Evolutionary conservation across 805 yeast species (phyloP).

Genomic region (Nakazawaea wickerhamii): DNA sequence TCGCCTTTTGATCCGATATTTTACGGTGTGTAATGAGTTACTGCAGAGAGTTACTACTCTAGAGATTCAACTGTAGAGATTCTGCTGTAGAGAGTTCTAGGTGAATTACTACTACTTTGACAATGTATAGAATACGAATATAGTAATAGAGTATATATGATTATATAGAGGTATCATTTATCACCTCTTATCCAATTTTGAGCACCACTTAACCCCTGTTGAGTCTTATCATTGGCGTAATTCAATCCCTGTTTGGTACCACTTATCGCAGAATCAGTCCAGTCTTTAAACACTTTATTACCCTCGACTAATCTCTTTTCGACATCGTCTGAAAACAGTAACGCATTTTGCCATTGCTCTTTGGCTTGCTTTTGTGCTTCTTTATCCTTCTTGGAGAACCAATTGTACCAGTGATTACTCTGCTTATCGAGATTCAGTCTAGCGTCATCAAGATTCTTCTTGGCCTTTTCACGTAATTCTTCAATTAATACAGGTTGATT

Average conservation of each 20-base stretch:
- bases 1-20: no score
- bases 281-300: conserved; percentile 8
- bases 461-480: conserved; percentile 8
- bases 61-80: no score
- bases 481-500: conserved; percentile 8
- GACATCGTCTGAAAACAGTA: conserved; percentile 4
- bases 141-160: no score
- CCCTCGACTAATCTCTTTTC: conserved; percentile 10
- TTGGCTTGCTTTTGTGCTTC: conserved; percentile 8
- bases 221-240: conserved; percentile 12
- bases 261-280: conserved; percentile 11
- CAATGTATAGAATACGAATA: no score
- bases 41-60: no score
- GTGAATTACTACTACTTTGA: no score
- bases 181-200: conserved; percentile 10
- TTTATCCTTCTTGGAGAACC: conserved; percentile 11
- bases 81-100: no score
- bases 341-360: conserved; percentile 10
- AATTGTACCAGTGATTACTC: conserved; percentile 7
- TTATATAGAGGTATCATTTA: no score
- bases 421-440: conserved; percentile 5
- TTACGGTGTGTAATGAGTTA: no score
- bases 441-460: conserved; percentile 6
- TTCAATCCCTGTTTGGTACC: conserved; percentile 11
- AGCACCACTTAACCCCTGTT: conserved; percentile 8